phyloP scores from a whole-genome alignment of 495 filamentous ascomycete genomes.

The Thermothielavioides terrestris region DNA sequence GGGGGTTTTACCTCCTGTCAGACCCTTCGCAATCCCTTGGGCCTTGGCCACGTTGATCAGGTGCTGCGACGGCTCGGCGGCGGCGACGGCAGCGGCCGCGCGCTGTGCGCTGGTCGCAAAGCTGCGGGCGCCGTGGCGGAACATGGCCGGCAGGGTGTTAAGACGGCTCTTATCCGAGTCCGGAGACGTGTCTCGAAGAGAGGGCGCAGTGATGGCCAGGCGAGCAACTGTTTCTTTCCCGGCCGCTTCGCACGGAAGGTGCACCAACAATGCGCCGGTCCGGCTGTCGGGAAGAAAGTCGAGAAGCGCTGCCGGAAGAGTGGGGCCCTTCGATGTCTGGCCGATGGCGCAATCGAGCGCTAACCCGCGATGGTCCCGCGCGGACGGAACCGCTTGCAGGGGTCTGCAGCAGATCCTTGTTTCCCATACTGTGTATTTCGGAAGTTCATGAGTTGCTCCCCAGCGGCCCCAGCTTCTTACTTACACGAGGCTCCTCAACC shows the following conservation, averaged over 20 bases:
- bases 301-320: neutral
- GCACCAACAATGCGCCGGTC: conserved; percentile 1
- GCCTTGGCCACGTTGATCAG: conserved; percentile 59
- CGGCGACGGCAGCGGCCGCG: conserved; percentile 17
- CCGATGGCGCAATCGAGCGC: conserved; percentile 19
- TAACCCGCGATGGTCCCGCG: no score
- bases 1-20: conserved; percentile 68
- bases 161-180: no score
- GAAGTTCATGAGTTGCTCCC: no score
- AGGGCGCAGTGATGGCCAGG: neutral
- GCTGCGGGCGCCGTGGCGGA: conserved; percentile 43
- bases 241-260: neutral
- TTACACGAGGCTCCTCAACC: no score
- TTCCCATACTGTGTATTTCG: no score
- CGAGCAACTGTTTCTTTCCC: neutral
- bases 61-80: conserved; percentile 28
- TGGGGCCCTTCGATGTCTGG: neutral
- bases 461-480: no score
- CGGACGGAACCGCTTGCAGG: no score
- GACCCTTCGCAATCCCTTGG: conserved; percentile 73
- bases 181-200: neutral
- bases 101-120: conserved; percentile 42
- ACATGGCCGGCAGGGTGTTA: conserved; percentile 31
- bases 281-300: neutral
- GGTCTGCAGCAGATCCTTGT: no score